These are phyloP conservation scores for Toxicodendron radicans DNA, from an alignment of 345 rosid species.

Conservation along the genomic window DNA sequence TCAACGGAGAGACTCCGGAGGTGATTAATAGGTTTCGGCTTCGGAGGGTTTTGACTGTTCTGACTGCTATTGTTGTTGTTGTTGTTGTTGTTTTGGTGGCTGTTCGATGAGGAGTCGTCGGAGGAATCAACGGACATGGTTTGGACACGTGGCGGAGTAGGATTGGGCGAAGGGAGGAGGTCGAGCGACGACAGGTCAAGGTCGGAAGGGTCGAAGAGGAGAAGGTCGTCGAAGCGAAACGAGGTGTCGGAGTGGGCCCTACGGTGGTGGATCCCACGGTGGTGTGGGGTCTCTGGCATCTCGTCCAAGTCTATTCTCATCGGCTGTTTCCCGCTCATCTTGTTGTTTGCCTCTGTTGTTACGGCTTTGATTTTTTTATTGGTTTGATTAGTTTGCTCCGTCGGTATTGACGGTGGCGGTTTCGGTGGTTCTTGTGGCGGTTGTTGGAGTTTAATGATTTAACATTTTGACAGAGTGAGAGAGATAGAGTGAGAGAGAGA, in stretches of 20 bases:
- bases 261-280: slow-evolving; percentile 68
- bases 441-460: background rate
- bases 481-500: background rate
- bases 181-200: slow-evolving; percentile 77
- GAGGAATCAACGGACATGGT: slow-evolving; percentile 64
- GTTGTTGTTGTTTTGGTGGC: slow-evolving; percentile 10
- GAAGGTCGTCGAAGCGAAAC: slow-evolving; percentile 86
- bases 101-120: slow-evolving; percentile 64
- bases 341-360: background rate
- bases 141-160: slow-evolving; percentile 27
- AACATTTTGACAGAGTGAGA: background rate
- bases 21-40: slow-evolving; percentile 52
- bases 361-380: no score
- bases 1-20: slow-evolving; percentile 88
- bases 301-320: slow-evolving; percentile 41
- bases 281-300: slow-evolving; percentile 68
- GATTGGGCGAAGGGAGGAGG: slow-evolving; percentile 48
- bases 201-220: slow-evolving; percentile 80
- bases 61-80: no score
- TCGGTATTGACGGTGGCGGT: background rate
- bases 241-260: slow-evolving; percentile 89
- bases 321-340: slow-evolving; percentile 9
- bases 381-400: background rate
- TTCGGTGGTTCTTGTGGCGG: no score
- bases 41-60: slow-evolving; percentile 23